These are phyloP conservation scores for Perkinsus olseni DNA, from an alignment of 169 alveolate species.

Conservation along the genomic window DNA sequence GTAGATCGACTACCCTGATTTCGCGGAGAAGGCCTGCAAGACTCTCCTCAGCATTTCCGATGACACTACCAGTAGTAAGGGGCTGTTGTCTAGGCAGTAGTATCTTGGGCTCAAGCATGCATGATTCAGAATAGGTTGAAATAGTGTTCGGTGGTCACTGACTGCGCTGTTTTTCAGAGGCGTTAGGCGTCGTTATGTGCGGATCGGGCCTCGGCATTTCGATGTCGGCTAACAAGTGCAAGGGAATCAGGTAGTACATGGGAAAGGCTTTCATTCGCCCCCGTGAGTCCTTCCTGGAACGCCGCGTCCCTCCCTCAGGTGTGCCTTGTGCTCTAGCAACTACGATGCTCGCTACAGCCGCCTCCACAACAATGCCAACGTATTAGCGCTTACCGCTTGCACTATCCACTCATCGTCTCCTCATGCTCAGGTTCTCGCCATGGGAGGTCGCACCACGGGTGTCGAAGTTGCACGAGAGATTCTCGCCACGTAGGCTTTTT, in stretches of 20 bases:
- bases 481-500: conserved; percentile 6
- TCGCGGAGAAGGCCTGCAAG: neutral
- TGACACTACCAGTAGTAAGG: neutral
- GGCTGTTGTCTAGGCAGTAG: neutral
- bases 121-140: neutral
- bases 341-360: neutral
- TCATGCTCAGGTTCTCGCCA: conserved; percentile 15
- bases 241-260: conserved; percentile 24
- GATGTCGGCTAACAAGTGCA: conserved; percentile 35
- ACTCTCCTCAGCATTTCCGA: neutral
- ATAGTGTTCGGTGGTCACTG: neutral
- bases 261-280: too few relatives aligned
- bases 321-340: neutral
- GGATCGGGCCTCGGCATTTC: conserved; percentile 50
- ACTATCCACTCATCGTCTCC: neutral
- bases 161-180: neutral
- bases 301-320: neutral
- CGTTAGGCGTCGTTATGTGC: conserved; percentile 36
- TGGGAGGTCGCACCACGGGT: conserved; percentile 49
- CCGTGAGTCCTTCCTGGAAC: neutral
- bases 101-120: neutral
- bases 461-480: conserved; percentile 38
- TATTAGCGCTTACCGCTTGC: neutral
- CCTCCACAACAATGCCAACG: neutral
- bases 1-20: neutral